Evolutionary conservation across 2,329 filamentous ascomycete genomes (phyloP).

Genomic region (Penicillium thymicola): DNA sequence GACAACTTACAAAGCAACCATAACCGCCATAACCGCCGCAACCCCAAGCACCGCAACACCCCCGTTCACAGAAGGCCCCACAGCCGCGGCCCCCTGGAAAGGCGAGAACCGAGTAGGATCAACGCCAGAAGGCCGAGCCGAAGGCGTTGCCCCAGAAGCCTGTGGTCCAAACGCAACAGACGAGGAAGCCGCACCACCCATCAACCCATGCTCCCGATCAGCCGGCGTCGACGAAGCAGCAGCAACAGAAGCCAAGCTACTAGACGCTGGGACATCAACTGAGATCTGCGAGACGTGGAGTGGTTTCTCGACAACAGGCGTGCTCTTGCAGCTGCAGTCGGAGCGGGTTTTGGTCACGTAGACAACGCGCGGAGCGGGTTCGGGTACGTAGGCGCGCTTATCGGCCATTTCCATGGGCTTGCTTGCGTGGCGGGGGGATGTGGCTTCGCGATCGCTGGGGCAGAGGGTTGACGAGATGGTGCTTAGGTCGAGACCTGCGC

Average conservation of each 20-base stretch:
- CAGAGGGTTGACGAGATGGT: conserved; percentile 6
- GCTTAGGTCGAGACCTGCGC: conserved; percentile 11
- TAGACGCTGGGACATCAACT: conserved; percentile 16
- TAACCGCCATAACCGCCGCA: conserved; percentile 22
- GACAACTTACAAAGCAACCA: conserved; percentile 19
- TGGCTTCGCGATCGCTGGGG: neutral
- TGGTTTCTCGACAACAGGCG: neutral
- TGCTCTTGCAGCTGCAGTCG: conserved; percentile 21
- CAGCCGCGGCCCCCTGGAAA: conserved; percentile 19
- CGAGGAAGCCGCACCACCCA: conserved; percentile 12
- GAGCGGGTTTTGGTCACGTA: conserved; percentile 24
- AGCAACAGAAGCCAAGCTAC: conserved; percentile 8
- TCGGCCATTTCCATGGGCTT: conserved; percentile 17
- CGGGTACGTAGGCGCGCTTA: conserved; percentile 16
- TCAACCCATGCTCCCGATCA: conserved; percentile 2
- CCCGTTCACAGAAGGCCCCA: conserved; percentile 6
- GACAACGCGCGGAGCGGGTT: conserved; percentile 12
- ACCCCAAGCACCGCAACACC: conserved; percentile 16
- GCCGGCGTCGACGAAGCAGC: conserved; percentile 7
- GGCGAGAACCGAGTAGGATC: conserved; percentile 13
- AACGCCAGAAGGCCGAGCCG: conserved; percentile 15
- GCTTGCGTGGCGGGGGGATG: conserved; percentile 18
- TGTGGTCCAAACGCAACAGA: conserved; percentile 13
- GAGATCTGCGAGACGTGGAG: conserved; percentile 22
- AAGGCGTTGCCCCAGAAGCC: conserved; percentile 14